Evolutionary conservation across 73 alveolate species (phyloP).

Genomic region (Symbiodinium pilosum): DNA sequence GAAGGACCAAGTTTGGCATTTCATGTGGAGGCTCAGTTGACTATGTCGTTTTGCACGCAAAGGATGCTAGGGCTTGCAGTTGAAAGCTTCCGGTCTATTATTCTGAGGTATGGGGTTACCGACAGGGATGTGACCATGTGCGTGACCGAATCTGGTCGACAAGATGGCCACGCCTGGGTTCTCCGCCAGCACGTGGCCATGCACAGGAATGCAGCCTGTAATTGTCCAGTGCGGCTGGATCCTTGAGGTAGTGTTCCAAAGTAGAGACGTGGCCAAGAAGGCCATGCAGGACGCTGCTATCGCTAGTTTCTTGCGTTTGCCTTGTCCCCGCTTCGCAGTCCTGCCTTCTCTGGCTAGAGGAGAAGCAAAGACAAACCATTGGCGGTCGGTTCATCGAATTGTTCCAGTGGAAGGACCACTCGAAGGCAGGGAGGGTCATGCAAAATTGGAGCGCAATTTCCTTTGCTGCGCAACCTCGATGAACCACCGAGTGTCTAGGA

Average conservation of each 20-base stretch:
- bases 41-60: not conserved
- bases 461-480: not conserved
- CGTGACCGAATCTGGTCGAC: constrained; percentile 64
- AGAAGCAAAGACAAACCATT: constrained; percentile 31
- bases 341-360: not conserved
- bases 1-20: too few species aligned
- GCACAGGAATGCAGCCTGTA: not conserved
- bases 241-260: constrained; percentile 28
- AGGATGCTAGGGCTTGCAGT: not conserved
- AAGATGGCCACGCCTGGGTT: constrained; percentile 54
- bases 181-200: not conserved
- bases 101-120: constrained; percentile 19
- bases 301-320: not conserved
- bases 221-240: not conserved
- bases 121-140: constrained; percentile 65
- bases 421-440: not conserved
- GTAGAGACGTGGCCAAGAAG: constrained; percentile 12
- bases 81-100: too few species aligned
- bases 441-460: not conserved
- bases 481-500: too few species aligned
- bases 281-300: not conserved
- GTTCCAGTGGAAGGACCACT: constrained; percentile 53
- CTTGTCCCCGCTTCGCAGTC: not conserved
- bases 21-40: not conserved
- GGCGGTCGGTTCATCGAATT: constrained; percentile 55